phyloP scores from a whole-genome alignment of 2,329 filamentous ascomycete genomes.

The Arthroderma uncinatum region DNA sequence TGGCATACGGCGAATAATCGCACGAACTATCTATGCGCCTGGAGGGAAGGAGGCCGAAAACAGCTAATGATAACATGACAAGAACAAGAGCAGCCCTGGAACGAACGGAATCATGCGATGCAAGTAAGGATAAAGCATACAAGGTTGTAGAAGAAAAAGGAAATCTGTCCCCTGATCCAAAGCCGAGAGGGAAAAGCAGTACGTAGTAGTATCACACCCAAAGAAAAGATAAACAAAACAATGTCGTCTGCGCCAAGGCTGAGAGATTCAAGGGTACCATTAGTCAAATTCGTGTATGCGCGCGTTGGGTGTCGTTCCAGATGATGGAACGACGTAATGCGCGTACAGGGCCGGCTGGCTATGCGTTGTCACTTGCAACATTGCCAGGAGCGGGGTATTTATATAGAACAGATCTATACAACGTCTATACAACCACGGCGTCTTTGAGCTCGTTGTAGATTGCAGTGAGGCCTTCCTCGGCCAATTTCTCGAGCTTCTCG shows the following conservation, averaged over 20 bases:
- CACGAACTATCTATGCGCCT: background rate
- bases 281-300: background rate
- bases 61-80: background rate
- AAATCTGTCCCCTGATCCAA: background rate
- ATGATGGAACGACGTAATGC: background rate
- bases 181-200: background rate
- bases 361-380: background rate
- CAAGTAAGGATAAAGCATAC: background rate
- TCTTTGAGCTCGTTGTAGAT: slow-evolving; percentile 36
- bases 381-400: background rate
- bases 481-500: slow-evolving; percentile 38
- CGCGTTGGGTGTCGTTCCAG: background rate
- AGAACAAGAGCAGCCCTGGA: background rate
- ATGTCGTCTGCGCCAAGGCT: background rate
- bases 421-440: slow-evolving; percentile 34
- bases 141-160: background rate
- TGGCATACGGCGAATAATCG: background rate
- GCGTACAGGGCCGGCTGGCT: background rate
- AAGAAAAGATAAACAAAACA: background rate
- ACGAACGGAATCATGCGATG: background rate
- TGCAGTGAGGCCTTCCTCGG: slow-evolving; percentile 37
- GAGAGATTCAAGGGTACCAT: background rate
- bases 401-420: background rate
- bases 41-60: background rate
- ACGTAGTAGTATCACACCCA: background rate